These are phyloP conservation scores for Terfezia claveryi DNA, from an alignment of 495 filamentous ascomycete species.

Conservation along the genomic window DNA sequence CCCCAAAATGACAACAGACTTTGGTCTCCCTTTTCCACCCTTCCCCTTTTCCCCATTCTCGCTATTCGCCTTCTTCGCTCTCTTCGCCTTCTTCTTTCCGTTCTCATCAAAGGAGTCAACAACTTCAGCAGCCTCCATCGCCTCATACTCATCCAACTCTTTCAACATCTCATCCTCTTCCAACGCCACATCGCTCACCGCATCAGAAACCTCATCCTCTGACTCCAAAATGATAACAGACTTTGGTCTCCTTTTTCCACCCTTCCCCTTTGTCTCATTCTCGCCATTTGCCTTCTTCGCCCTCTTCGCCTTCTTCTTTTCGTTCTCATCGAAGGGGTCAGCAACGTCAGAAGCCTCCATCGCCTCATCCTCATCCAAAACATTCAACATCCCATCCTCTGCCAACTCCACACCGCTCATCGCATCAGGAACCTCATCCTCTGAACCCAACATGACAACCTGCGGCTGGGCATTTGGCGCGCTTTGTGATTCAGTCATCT, in stretches of 20 bases:
- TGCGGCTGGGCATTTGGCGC: neutral
- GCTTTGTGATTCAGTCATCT: too few relatives aligned
- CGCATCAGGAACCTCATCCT: neutral
- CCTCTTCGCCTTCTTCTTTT: constrained; percentile 23
- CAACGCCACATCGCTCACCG: constrained; percentile 33
- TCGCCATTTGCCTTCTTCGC: neutral
- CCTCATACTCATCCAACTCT: neutral
- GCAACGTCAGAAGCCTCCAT: neutral
- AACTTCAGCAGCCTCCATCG: neutral
- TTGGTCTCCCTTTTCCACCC: neutral
- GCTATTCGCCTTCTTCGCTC: neutral
- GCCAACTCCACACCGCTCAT: constrained; percentile 51
- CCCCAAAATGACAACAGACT: neutral
- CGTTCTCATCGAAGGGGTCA: constrained; percentile 16
- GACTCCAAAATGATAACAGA: neutral
- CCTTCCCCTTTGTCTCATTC: neutral
- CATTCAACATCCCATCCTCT: constrained; percentile 30
- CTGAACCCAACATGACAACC: neutral
- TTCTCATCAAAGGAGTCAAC: neutral
- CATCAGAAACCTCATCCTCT: neutral
- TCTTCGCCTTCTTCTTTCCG: neutral
- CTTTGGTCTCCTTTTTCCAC: neutral
- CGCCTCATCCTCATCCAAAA: neutral
- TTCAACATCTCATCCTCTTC: neutral
- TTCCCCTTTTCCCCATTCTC: neutral